Evolutionary conservation across 2,329 filamentous ascomycete species (phyloP).

Genomic region (Grosmannia clavigera): DNA sequence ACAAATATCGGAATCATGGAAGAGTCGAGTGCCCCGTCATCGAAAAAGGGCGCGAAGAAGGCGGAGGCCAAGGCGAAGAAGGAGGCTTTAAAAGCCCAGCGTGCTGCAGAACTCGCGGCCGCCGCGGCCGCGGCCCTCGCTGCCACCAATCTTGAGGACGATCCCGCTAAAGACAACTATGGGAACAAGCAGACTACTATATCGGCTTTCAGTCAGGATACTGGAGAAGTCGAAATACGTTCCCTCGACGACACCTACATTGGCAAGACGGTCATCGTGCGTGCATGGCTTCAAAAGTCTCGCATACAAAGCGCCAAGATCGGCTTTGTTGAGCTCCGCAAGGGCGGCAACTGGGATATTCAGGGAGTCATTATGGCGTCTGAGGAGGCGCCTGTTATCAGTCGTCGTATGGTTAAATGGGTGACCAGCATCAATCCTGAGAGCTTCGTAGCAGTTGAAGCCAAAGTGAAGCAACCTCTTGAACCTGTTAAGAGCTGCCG

Average conservation of each 20-base stretch:
- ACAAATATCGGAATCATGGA: not conserved
- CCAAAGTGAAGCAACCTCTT: conserved; percentile 64
- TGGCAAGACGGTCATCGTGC: conserved; percentile 61
- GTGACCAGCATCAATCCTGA: conserved; percentile 62
- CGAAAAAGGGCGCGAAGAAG: conserved; percentile 78
- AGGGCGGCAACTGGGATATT: conserved; percentile 63
- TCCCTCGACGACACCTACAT: conserved; percentile 51
- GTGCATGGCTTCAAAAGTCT: conserved; percentile 76
- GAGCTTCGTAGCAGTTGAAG: conserved; percentile 73
- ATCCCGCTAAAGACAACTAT: conserved; percentile 66
- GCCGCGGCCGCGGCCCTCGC: conserved; percentile 56
- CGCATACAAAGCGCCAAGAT: conserved; percentile 84
- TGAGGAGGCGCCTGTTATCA: conserved; percentile 47
- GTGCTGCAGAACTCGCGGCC: conserved; percentile 64
- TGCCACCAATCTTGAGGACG: conserved; percentile 46
- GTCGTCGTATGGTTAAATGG: conserved; percentile 92
- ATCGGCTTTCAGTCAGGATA: conserved; percentile 30
- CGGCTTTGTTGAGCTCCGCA: conserved; percentile 74
- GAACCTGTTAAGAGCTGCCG: conserved; percentile 82
- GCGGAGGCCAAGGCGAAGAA: conserved; percentile 77
- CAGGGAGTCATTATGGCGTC: conserved; percentile 67
- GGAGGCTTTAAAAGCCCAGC: conserved; percentile 65
- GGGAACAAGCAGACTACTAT: conserved; percentile 29
- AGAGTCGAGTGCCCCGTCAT: conserved; percentile 18
- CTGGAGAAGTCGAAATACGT: conserved; percentile 47